phyloP scores from a whole-genome alignment of 2,329 filamentous ascomycete species.

The Emmonsiellopsis sp. region DNA sequence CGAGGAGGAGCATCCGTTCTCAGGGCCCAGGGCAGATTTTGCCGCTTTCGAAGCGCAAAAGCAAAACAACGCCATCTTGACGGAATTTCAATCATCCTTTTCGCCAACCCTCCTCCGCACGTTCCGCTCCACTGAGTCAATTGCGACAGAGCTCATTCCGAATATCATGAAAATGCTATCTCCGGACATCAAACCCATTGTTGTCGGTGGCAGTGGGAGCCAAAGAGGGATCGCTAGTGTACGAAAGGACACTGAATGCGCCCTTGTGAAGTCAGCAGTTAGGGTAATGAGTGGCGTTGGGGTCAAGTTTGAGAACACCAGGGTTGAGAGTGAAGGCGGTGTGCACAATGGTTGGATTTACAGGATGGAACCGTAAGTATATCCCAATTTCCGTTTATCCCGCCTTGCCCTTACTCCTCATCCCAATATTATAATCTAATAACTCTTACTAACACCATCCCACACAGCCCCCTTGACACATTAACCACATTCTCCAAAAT shows the following conservation, averaged over 20 bases:
- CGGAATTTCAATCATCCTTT: slow-evolving; percentile 62
- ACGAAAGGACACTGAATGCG: slow-evolving; percentile 74
- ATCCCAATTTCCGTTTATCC: slow-evolving; percentile 1
- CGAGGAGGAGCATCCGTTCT: slow-evolving; percentile 58
- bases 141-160: slow-evolving; percentile 75
- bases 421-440: not conserved
- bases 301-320: slow-evolving; percentile 69
- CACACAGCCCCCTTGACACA: slow-evolving; percentile 57
- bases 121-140: slow-evolving; percentile 69
- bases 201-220: slow-evolving; percentile 63
- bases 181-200: slow-evolving; percentile 82
- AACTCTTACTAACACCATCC: not conserved
- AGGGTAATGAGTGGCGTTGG: slow-evolving; percentile 75
- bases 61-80: slow-evolving; percentile 64
- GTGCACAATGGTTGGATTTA: slow-evolving; percentile 67
- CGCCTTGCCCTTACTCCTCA: not conserved
- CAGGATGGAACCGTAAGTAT: slow-evolving; percentile 82
- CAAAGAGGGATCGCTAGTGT: slow-evolving; percentile 69
- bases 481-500: slow-evolving; percentile 55
- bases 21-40: slow-evolving; percentile 73
- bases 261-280: slow-evolving; percentile 70
- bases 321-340: slow-evolving; percentile 61
- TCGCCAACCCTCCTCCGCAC: slow-evolving; percentile 62
- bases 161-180: slow-evolving; percentile 76
- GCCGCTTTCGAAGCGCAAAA: slow-evolving; percentile 72